Percentiles rank a stretch among this genome's conserved stretches.
phyloP scores from a whole-genome alignment of 805 yeast species.

The Barnettozyma populi region DNA sequence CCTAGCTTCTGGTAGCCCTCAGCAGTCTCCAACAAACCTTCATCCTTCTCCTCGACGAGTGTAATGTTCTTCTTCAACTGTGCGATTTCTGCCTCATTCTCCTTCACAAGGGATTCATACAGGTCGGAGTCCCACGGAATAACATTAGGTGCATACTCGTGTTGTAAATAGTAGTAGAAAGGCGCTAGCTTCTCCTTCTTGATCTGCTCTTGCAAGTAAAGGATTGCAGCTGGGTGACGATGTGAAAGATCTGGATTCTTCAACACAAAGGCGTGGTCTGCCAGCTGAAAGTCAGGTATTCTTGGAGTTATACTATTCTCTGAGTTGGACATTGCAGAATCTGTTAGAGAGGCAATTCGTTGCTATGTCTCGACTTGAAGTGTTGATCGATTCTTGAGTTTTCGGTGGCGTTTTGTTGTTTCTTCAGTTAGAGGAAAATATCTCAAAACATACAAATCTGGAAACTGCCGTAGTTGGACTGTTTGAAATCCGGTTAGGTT shows the following conservation, averaged over 20 bases:
- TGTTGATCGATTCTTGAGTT: neutral
- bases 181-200: conserved; percentile 69
- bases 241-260: conserved; percentile 33
- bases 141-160: conserved; percentile 34
- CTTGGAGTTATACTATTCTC: conserved; percentile 25
- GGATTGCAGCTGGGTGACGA: conserved; percentile 38
- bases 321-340: conserved; percentile 9
- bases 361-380: neutral
- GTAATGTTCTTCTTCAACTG: conserved; percentile 39
- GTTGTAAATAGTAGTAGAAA: conserved; percentile 64
- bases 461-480: neutral
- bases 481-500: neutral
- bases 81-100: conserved; percentile 51
- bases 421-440: neutral
- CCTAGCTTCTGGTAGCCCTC: conserved; percentile 77
- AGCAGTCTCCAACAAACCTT: conserved; percentile 80
- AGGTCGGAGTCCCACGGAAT: conserved; percentile 56
- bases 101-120: conserved; percentile 43
- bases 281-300: conserved; percentile 76
- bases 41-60: conserved; percentile 54
- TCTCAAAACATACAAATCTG: neutral
- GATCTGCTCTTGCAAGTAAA: conserved; percentile 49
- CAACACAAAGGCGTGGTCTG: conserved; percentile 73
- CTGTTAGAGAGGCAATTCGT: neutral
- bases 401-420: neutral